Conservation (phyloP, 1,139 yeast genomes). For the Pneumocystis carinii region DNA sequence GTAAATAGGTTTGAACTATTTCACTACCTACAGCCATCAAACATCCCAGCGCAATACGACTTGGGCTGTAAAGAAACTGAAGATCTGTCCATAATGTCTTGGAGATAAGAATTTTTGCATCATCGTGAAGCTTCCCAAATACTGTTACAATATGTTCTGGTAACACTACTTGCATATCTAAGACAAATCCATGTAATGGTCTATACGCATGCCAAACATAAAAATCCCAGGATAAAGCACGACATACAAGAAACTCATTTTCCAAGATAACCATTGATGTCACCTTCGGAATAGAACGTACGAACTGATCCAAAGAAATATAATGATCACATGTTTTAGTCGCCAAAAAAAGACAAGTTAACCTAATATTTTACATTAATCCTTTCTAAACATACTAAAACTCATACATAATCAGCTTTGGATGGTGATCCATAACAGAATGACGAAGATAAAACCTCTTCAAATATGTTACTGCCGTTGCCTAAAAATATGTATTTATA, state of each 20-base stretch:
- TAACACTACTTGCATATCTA: slow-evolving; percentile 65
- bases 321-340: slow-evolving; percentile 87
- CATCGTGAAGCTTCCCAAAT: slow-evolving; percentile 38
- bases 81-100: slow-evolving; percentile 62
- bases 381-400: neutral
- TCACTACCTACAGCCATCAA: slow-evolving; percentile 3
- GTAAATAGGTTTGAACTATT: neutral
- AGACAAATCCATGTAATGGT: slow-evolving; percentile 80
- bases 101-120: slow-evolving; percentile 43
- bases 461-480: slow-evolving; percentile 76
- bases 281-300: slow-evolving; percentile 39
- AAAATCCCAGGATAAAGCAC: slow-evolving; percentile 61
- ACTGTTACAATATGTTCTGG: slow-evolving; percentile 13
- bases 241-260: slow-evolving; percentile 62
- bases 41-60: slow-evolving; percentile 76
- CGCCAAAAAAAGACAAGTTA: slow-evolving; percentile 78
- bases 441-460: slow-evolving; percentile 64
- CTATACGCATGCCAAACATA: slow-evolving; percentile 77
- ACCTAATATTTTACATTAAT: slow-evolving; percentile 8
- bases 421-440: slow-evolving; percentile 76
- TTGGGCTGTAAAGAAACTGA: slow-evolving; percentile 68
- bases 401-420: slow-evolving; percentile 53
- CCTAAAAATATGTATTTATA: slow-evolving; percentile 37
- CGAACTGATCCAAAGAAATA: slow-evolving; percentile 24
- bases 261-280: slow-evolving; percentile 52